These are phyloP conservation scores for Pythium coloratum DNA, from an alignment of 352 stramenopile genomes.

Conservation along the genomic window DNA sequence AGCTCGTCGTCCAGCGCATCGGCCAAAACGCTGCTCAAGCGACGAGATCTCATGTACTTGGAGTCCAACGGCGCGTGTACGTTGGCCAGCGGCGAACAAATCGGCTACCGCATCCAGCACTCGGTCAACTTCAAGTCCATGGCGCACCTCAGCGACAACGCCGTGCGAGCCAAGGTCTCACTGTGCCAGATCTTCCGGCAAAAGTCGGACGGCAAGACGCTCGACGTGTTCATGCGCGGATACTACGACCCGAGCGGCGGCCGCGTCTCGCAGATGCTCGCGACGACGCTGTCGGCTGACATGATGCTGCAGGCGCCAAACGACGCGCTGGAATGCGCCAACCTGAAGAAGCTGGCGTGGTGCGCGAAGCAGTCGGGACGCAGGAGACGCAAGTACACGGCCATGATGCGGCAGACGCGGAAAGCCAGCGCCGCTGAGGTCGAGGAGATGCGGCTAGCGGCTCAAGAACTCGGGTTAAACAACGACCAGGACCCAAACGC, in stretches of 20 bases:
- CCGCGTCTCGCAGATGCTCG: constrained; percentile 43
- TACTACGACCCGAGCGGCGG: constrained; percentile 56
- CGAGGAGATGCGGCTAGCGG: constrained; percentile 19
- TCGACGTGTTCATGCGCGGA: constrained; percentile 54
- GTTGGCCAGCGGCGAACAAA: constrained; percentile 33
- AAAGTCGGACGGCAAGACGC: constrained; percentile 28
- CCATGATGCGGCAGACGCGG: constrained; percentile 13
- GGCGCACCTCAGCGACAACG: constrained; percentile 36
- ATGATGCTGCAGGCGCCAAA: constrained; percentile 42
- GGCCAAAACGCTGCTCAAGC: constrained; percentile 38
- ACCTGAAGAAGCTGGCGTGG: constrained; percentile 63
- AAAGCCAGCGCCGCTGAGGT: constrained; percentile 3
- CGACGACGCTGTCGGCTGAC: constrained; percentile 40
- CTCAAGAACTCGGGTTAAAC: constrained; percentile 17
- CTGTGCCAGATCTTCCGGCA: constrained; percentile 55
- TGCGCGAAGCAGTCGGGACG: constrained; percentile 43
- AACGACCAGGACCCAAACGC: neutral
- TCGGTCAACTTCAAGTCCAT: constrained; percentile 63
- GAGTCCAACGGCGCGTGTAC: constrained; percentile 46
- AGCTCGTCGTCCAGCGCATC: constrained; percentile 22
- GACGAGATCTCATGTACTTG: constrained; percentile 56
- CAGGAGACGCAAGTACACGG: constrained; percentile 24
- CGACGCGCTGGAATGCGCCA: constrained; percentile 45
- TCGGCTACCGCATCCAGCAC: constrained; percentile 67
- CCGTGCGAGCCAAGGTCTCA: constrained; percentile 46